Conservation (phyloP, 139 green algal genomes). For the Chlamydomonas schloesseri region DNA sequence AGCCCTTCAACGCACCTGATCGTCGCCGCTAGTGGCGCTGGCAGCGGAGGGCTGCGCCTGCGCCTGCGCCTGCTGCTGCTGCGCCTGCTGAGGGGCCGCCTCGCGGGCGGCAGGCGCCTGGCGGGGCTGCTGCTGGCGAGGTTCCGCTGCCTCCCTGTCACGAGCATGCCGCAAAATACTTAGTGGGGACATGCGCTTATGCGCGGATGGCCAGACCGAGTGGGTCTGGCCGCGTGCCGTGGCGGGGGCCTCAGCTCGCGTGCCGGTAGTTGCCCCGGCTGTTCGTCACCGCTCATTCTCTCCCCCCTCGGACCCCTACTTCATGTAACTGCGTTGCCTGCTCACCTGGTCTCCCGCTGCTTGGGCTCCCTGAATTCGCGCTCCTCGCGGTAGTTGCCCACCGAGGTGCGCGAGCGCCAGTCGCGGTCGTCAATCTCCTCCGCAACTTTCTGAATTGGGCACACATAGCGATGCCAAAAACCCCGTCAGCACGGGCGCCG, state of each 20-base stretch:
- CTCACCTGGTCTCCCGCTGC: not conserved
- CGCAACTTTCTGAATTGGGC: conserved; percentile 57
- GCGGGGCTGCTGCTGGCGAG: not conserved
- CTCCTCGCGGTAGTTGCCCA: conserved; percentile 30
- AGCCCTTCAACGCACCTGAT: no score
- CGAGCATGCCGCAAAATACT: no score
- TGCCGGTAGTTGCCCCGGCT: no score
- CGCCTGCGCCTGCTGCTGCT: conserved; percentile 17
- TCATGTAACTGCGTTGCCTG: not conserved
- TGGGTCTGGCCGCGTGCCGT: no score
- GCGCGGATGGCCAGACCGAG: no score
- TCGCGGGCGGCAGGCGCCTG: not conserved
- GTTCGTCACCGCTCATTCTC: no score
- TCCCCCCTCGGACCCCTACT: not conserved
- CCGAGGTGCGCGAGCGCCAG: conserved; percentile 68
- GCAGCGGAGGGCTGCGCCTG: conserved; percentile 1
- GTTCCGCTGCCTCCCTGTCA: conserved; percentile 18
- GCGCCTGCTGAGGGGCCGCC: not conserved
- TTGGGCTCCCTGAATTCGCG: conserved; percentile 28
- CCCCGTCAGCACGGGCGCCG: not conserved
- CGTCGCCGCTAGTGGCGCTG: not conserved
- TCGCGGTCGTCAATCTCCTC: conserved; percentile 76
- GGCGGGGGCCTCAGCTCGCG: no score
- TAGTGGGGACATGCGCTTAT: no score
- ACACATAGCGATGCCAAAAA: not conserved